Evolutionary conservation across 225 moss, liverwort and hornwort genomes (phyloP), one percentile per base, ranked within the genome.

Genomic region (Antitrichia curtipendula): DNA sequence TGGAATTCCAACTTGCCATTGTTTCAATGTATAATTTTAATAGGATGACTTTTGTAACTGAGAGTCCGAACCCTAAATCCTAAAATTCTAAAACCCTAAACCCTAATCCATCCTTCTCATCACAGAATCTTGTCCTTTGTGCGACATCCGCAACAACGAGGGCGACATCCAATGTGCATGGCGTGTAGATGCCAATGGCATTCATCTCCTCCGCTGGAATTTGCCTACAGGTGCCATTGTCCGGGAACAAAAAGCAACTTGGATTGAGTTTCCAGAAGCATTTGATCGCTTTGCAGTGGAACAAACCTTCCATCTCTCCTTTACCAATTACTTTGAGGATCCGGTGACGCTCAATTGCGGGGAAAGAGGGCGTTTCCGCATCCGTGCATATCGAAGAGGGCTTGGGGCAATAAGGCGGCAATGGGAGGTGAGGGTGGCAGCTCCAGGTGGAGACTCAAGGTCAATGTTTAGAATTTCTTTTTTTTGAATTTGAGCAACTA

Each of bases 261-360:
- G 70, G 83, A 53, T 2, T 0, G 22, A 70, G 21, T 7, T 10
- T 31, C 56, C 40, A 0, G 15, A 20, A 0, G 9, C 3, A 3
- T 41, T 83, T 21, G 41, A 69, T 20, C 13, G 1, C 15, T 4
- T 57, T 16, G 58, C 4, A 0, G 4, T 29, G 1, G 1, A 1
- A 1, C 6, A 34, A 32, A 31, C 45, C 19, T 84, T 43, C 25
- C 8, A 4, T 5, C 58, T 86, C 7, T 24, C 86, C 0, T 32
- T 86, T 4, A 8, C 56, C 7, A 78, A 86, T 40, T 66, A 25
- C 36, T 66, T 54, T 24, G 43, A 56, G 2, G 0, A 41, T 29
- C 45, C 52, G 0, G 45, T 86, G 9, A 86, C 3, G 3, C 52
- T 86, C 0, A 3, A 78, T 2, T 86, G 86, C 2, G 45, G 45